Percentiles rank a stretch among this genome's conserved stretches.
Conservation (phyloP, 1,139 yeast genomes). For the Suhomyces anneliseae region DNA sequence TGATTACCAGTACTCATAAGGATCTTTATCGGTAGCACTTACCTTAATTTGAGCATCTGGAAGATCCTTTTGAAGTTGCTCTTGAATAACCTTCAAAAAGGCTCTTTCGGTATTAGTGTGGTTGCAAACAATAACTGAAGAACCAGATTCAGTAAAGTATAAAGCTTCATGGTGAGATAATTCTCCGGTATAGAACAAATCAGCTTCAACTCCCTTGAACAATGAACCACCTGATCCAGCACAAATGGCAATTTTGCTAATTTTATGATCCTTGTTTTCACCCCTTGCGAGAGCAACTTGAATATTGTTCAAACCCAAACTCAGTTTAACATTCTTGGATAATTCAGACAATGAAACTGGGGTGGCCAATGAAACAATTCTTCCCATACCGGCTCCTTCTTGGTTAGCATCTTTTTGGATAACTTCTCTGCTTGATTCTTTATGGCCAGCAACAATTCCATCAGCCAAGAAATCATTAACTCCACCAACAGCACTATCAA, state of each 20-base stretch:
- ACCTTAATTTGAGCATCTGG: conserved; percentile 44
- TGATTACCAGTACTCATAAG: conserved; percentile 32
- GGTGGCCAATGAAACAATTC: conserved; percentile 53
- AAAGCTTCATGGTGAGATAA: conserved; percentile 90
- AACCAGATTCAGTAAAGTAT: conserved; percentile 68
- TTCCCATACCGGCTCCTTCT: conserved; percentile 77
- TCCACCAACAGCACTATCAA: conserved; percentile 89
- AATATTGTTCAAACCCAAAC: conserved; percentile 53
- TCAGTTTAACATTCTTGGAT: conserved; percentile 54
- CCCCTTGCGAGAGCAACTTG: conserved; percentile 60
- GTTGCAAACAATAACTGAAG: conserved; percentile 73
- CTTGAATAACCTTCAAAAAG: conserved; percentile 54
- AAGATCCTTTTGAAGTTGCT: conserved; percentile 49
- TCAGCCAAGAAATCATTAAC: conserved; percentile 89
- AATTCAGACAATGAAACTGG: conserved; percentile 48
- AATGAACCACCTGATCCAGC: conserved; percentile 93
- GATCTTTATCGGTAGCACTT: conserved; percentile 58
- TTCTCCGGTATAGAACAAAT: conserved; percentile 87
- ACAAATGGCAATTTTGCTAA: conserved; percentile 74
- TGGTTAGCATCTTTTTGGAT: conserved; percentile 30
- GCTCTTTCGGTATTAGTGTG: conserved; percentile 95
- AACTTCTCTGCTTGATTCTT: conserved; percentile 24
- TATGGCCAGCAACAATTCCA: conserved; percentile 45
- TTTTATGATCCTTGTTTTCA: conserved; percentile 25
- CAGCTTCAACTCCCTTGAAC: conserved; percentile 65